Evolutionary conservation across 768 basidiomycete species (phyloP), one percentile per base, ranked within the genome.

Genomic region (Termitomyces sp.): DNA sequence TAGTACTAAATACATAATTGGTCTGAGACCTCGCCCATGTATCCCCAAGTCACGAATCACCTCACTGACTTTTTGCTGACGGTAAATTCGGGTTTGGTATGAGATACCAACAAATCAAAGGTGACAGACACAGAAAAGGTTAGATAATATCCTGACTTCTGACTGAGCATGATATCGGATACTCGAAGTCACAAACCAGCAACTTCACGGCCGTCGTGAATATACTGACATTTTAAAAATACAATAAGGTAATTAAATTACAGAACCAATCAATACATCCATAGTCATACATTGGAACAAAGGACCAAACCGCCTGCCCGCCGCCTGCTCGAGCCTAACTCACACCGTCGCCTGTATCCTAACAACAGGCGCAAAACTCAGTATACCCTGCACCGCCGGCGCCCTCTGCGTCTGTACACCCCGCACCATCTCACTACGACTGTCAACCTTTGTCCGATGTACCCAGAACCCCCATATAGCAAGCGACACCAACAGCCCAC

Each of bases 381-480:
- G n/a, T 12, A 56, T 35, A 14, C 53, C 53, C 40, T 55, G 51
- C 23, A 54, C 43, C 19, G 30, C 21, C 10, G 60, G 48, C 3
- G 45, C 35, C 26, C 48, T 38, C 7, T 46, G 54, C 1, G 48
- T 38, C 7, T 43, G 51, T 0, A 54, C 53, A 37, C 19, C 28
- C n/a, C 12, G 46, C 21, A 51, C n/a, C 15, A 37, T 21, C n/a
- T 52, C 56, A 28, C 52, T 45, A 33, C 26, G 15, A 30, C 21
- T 37, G 17, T 31, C 55, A 19, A 23, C 23, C 50, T 10, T 54
- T 9, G 57, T 45, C 33, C 56, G 41, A 52, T 61, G 63, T 37
- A 56, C 63, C 53, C 61, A 57, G 58, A 81, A 75, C 28, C 78
- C 82, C 77, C 81, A 81, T 30, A 72, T 66, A 3, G 83, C 80